Conservation (phyloP, 768 basidiomycete species). For the Phylloporus sp. region DNA sequence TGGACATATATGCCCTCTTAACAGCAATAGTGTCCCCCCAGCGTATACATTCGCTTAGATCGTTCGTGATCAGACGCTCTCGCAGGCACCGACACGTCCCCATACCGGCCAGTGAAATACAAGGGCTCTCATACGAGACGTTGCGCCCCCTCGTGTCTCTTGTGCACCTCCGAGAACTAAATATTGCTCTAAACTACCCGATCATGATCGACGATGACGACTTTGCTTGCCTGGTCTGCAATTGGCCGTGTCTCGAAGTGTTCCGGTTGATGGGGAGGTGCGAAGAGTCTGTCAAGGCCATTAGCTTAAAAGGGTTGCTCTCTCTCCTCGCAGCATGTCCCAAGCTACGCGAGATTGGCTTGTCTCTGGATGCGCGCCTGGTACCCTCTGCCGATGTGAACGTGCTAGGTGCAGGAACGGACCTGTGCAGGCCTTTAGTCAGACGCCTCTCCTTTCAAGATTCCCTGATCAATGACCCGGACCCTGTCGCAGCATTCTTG, state of each 20-base stretch:
- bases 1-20: conserved; percentile 1
- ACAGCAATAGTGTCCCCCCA: neutral
- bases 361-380: conserved; percentile 1
- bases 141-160: conserved; percentile 1
- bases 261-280: neutral
- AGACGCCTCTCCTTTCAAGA: neutral
- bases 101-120: too few relatives aligned
- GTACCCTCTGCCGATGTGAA: neutral
- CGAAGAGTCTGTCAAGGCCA: neutral
- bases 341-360: neutral
- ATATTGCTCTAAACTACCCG: neutral
- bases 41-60: conserved; percentile 3
- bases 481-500: neutral
- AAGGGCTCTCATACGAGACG: neutral
- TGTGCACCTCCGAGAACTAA: neutral
- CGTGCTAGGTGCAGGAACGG: neutral
- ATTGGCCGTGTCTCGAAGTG: conserved; percentile 1
- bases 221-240: neutral
- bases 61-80: neutral
- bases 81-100: neutral
- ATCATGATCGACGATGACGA: neutral
- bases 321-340: neutral
- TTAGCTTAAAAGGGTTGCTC: neutral
- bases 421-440: neutral
- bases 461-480: neutral